These are phyloP conservation scores for Porpolomopsis calyptriformis DNA, from an alignment of 768 basidiomycete species.

Conservation along the genomic window DNA sequence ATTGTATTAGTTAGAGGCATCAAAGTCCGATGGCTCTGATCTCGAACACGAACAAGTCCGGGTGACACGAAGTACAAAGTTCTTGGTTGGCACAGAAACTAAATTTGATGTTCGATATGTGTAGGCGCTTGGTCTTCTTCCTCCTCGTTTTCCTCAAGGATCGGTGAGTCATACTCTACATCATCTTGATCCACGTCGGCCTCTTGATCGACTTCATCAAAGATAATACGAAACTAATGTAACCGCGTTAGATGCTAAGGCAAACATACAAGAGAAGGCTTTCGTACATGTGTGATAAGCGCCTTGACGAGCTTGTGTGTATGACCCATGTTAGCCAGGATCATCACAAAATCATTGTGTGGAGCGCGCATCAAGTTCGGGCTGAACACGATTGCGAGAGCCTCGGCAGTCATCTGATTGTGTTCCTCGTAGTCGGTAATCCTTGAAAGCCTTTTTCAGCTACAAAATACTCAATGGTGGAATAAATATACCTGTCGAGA, in stretches of 20 bases:
- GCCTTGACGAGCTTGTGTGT: conserved; percentile 68
- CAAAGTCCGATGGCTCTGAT: too few species aligned
- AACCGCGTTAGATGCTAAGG: conserved; percentile 6
- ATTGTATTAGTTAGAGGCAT: too few species aligned
- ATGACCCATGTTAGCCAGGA: conserved; percentile 71
- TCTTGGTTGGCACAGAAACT: too few species aligned
- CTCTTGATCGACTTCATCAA: conserved; percentile 58
- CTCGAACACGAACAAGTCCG: too few species aligned
- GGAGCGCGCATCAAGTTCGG: conserved; percentile 71
- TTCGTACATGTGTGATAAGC: conserved; percentile 59
- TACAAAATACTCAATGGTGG: not conserved
- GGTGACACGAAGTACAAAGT: too few species aligned
- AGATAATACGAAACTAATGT: conserved; percentile 52
- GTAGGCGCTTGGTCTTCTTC: conserved; percentile 4
- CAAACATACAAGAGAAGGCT: not conserved
- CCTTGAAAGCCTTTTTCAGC: conserved; percentile 26
- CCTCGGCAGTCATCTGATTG: conserved; percentile 84
- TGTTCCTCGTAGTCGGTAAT: conserved; percentile 84
- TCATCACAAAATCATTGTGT: conserved; percentile 66
- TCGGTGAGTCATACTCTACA: conserved; percentile 55
- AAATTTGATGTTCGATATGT: too few species aligned
- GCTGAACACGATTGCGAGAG: conserved; percentile 78
- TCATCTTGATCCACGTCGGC: conserved; percentile 51
- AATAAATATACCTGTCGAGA: conserved; percentile 51
- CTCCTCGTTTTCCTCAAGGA: conserved; percentile 47